Base-by-base conservation (phyloP, 1,139 yeast species). In the Taiozyma sp. region DNA sequence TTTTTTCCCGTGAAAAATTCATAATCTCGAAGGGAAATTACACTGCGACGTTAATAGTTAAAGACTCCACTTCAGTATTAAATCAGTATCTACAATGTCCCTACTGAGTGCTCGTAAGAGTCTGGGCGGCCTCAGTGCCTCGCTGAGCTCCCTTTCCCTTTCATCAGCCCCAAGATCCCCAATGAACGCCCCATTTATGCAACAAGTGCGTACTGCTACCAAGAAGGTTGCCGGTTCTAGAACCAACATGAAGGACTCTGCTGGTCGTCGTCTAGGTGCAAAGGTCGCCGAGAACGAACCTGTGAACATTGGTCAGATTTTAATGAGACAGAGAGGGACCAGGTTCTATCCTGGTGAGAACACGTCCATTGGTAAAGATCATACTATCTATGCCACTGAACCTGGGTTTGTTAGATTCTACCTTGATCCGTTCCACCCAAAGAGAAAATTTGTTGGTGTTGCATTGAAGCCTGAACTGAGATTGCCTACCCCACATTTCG, bases 281-380 rank as follows among this genome's bases (percentile, higher is more conserved):
- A 93, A 93, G 71, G 87, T 79, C 49, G 80, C 86, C 57, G 97
- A 92, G 57, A 75, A 87, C 65, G 61, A 71, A 46, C 62, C 62
- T 39, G 88, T 84, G 2, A 76, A 79, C 50, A 83, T 89, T 0
- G 98, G 98, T n/a, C 88, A 91, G 65, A 92, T 93, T 60, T 78
- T 93, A 45, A 83, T 89, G 83, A 83, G 98, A 69, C 99, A 93
- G 67, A 80, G 98, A 67, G 99, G 99, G 64, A 91, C 99, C n/a
- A 85, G 81, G 63, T 87, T 92, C 67, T 96, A 84, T 64, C 98
- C 99, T 0, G 99, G 99, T 44, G 96, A 88, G 59, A 92, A 93
- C 61, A 85, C 83, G 27, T 89, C 87, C 22, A 87, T 93, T 57
- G 99, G 99, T 57, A 84, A 82, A 60, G 99, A 93, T 68, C 98